A percentile compares a stretch with the other conserved stretches of the same genome.
phyloP scores from a whole-genome alignment of 2,329 filamentous ascomycete genomes.

The Arthroderma uncinatum region DNA sequence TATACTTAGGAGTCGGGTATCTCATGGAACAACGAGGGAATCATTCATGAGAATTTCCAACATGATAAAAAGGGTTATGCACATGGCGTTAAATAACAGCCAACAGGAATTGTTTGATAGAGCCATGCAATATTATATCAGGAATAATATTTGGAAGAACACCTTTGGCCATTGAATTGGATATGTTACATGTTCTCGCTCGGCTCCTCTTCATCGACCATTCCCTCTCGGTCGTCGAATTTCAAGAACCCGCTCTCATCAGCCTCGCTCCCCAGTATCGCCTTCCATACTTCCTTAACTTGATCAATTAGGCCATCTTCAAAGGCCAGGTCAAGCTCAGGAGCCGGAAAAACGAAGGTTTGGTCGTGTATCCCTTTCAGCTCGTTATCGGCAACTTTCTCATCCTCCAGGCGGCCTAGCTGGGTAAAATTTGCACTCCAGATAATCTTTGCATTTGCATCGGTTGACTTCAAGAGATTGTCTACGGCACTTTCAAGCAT shows the following conservation, averaged over 20 bases:
- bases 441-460: conserved; percentile 31
- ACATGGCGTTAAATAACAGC: too few relatives aligned
- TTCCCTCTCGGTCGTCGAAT: conserved; percentile 63
- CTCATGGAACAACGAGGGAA: too few relatives aligned
- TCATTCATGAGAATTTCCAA: too few relatives aligned
- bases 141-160: neutral
- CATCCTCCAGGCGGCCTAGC: conserved; percentile 20
- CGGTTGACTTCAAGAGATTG: conserved; percentile 32
- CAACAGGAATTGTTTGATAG: neutral
- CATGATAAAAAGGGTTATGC: too few relatives aligned
- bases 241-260: conserved; percentile 55
- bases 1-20: too few relatives aligned
- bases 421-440: conserved; percentile 47
- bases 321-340: conserved; percentile 58
- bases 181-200: neutral
- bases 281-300: conserved; percentile 60
- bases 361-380: conserved; percentile 28
- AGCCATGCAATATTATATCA: neutral
- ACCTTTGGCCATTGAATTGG: neutral
- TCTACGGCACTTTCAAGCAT: conserved; percentile 31
- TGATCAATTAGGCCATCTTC: conserved; percentile 57
- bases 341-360: conserved; percentile 47
- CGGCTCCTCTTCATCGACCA: conserved; percentile 38
- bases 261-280: conserved; percentile 44
- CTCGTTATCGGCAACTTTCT: conserved; percentile 10